These are phyloP conservation scores for Xerocomus spinulosus DNA, from an alignment of 768 basidiomycete species.

Conservation along the genomic window DNA sequence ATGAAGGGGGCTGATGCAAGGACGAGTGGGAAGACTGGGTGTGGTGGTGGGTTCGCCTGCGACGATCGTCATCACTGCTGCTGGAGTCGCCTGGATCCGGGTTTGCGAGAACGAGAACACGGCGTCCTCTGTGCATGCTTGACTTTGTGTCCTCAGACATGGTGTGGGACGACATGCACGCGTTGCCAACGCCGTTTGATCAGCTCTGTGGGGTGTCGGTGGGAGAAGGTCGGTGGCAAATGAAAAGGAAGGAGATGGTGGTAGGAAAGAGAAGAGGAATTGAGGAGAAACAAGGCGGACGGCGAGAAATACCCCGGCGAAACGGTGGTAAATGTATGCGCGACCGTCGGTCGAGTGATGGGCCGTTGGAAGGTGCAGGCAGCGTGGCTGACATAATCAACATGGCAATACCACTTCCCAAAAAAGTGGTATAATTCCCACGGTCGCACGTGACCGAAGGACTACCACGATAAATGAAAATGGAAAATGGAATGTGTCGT, in stretches of 20 bases:
- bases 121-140: constrained; percentile 31
- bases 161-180: constrained; percentile 30
- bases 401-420: constrained; percentile 19
- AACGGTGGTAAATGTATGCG: constrained; percentile 27
- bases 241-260: background rate
- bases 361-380: constrained; percentile 24
- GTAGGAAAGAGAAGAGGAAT: background rate
- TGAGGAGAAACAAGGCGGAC: background rate
- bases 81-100: constrained; percentile 49
- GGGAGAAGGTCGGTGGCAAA: background rate
- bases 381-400: constrained; percentile 30
- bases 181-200: constrained; percentile 27
- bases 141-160: constrained; percentile 64
- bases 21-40: constrained; percentile 25
- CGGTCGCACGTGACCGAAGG: constrained; percentile 10
- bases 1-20: constrained; percentile 22
- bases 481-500: constrained; percentile 4
- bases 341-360: constrained; percentile 25
- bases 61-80: constrained; percentile 36
- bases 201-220: constrained; percentile 4
- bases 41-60: constrained; percentile 6
- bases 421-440: constrained; percentile 1
- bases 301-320: constrained; percentile 13
- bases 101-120: constrained; percentile 57
- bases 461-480: too few species aligned